Evolutionary conservation across 371 early-diverging fungal genomes (phyloP), one percentile per base, ranked within the genome.

Genomic region (Apophysomyces ossiformis): DNA sequence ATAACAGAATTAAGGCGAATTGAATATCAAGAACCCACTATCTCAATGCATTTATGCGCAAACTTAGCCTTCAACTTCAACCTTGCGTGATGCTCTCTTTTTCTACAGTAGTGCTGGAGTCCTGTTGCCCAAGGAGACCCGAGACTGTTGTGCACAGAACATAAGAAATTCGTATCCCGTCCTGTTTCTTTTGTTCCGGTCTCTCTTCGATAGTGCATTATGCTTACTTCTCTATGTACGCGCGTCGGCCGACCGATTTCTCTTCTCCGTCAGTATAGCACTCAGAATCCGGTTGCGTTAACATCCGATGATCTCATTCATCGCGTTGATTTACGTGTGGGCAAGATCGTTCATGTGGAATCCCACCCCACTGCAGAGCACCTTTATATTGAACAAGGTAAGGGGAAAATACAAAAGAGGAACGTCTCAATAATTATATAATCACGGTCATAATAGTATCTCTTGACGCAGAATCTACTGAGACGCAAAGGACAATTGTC

Each of bases 301-400:
- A 36, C 64, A 1, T 56, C 58, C 9, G 79, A 84, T n/a, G 87
- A 86, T 56, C 69, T 72, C 7, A 76, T 87, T 54, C 83, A 85
- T 57, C 78, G 77, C 38, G 68, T 94, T 56, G 90, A 94, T 73
- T 80, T 94, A 16, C 76, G 89, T n/a, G 90, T 94, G 32, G 95
- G 93, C 11, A 83, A 87, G 66, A 87, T 94, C 46, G 71, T 90
- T 0, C 69, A 77, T 2, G 88, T 91, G 18, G 71, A 85, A 35
- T 60, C 67, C 15, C 95, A 94, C 71, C 85, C 91, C 0, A 89
- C 89, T 65, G 93, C 92, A 16, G 86, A 84, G 15, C 83, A 89
- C 18, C 78, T 94, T 37, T 93, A 91, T 70, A 88, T 94, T 32
- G 95, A 94, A 69, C 75, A 89, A 78, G 80, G 87, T 79, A 54